These are phyloP conservation scores for Plasmodium coatneyi DNA, from an alignment of 169 alveolate genomes.

Conservation along the genomic window DNA sequence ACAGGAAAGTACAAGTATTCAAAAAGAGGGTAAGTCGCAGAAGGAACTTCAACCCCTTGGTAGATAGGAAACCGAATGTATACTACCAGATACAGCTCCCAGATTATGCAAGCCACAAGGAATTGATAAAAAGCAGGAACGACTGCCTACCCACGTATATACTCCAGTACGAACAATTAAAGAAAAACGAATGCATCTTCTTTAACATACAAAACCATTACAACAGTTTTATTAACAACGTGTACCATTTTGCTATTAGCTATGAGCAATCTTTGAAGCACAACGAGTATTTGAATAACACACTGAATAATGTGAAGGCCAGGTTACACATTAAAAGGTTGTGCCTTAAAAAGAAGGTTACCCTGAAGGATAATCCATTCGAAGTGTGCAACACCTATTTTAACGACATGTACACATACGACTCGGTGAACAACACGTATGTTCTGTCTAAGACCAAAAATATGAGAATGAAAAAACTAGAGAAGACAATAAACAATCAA, in stretches of 20 bases:
- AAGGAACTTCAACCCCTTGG: conserved; percentile 12
- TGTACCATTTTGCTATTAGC: conserved; percentile 53
- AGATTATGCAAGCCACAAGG: conserved; percentile 58
- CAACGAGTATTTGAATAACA: conserved; percentile 39
- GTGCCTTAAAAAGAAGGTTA: conserved; percentile 27
- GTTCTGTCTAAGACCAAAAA: conserved; percentile 9
- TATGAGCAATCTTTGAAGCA: conserved; percentile 64
- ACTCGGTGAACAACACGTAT: conserved; percentile 19
- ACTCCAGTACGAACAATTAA: conserved; percentile 60
- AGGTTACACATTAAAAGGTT: conserved; percentile 35
- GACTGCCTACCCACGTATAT: conserved; percentile 53
- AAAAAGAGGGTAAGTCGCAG: conserved; percentile 20
- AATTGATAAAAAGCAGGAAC: conserved; percentile 28
- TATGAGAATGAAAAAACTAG: neutral
- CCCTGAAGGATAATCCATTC: conserved; percentile 15
- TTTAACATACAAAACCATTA: conserved; percentile 63
- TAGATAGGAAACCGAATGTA: neutral
- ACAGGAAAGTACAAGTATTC: conserved; percentile 10
- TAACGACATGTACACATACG: conserved; percentile 50
- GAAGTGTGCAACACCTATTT: conserved; percentile 53
- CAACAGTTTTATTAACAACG: conserved; percentile 51
- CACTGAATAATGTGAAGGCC: conserved; percentile 28
- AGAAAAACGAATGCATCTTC: conserved; percentile 54
- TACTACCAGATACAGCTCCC: conserved; percentile 47
- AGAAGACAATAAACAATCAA: conserved; percentile 23